Evolutionary conservation across 2,329 filamentous ascomycete genomes (phyloP), one percentile per base, ranked within the genome.

Genomic region (Tolypocladium tundrense): DNA sequence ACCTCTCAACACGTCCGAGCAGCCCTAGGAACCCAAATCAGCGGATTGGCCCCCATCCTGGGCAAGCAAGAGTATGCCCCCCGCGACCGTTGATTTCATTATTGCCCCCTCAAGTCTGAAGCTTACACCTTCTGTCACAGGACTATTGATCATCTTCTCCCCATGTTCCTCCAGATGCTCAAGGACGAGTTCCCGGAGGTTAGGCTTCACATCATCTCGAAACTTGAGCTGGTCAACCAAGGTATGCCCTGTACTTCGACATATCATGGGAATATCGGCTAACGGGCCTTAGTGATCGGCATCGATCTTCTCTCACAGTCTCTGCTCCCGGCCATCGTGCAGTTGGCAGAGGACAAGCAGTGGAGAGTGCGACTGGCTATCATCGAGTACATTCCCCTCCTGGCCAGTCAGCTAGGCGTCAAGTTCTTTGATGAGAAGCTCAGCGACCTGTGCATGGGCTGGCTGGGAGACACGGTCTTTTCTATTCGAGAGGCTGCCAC

Each of bases 171-270:
- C 57, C 90, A 96, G 73, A 99, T 99, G 94, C 86, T 99, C 67
- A 99, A 97, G 82, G 94, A 99, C 68, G 94, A 99, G 70, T 97
- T 97, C 74, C 94, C 94, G 27, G 94, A 99, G 71, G 94, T 99
- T 55, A 88, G 94, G 62, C 85, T 99, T 60, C 96, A 99, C 77
- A 99, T 99, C 73, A 99, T 99, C 69, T 97, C 94, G n/a, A 99
- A 99, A 77, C 86, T 99, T 57, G 95, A 99, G 77, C 84, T 95
- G 62, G 94, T 99, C 63, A 99, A 99, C 77, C 90, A 97, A 76
- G 90, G 90, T 91, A 78, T 62, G 77, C 70, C 50, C 14, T 31
- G 11, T 27, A 31, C 5, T 21, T 24, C 4, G 42, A 14, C 8
- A 50, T 37, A 24, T 39, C 31, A 16, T 2, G 33, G 31, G 5